Conservation (phyloP, 306 rosid genomes). For the Dryas alaskensis region DNA sequence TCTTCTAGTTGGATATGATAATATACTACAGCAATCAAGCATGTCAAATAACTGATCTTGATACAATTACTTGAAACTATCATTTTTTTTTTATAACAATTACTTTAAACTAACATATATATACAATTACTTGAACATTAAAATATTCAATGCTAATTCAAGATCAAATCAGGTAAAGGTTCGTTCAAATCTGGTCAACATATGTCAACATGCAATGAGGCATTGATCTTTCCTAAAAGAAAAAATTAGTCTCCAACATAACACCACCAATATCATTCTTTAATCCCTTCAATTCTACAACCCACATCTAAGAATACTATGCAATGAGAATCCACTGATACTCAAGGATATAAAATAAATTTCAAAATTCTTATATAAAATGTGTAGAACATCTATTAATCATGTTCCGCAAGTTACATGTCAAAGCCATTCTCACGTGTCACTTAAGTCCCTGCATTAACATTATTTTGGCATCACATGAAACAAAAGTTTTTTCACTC, state of each 20-base stretch:
- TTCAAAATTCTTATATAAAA: background rate
- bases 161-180: no score
- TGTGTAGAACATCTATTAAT: background rate
- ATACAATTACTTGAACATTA: background rate
- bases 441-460: background rate
- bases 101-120: background rate
- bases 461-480: background rate
- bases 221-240: background rate
- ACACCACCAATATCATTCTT: background rate
- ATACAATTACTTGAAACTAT: slow-evolving; percentile 1
- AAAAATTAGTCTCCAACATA: slow-evolving; percentile 6
- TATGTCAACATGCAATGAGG: background rate
- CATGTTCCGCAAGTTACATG: background rate
- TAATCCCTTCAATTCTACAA: background rate
- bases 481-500: slow-evolving; percentile 2
- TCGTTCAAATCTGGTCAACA: background rate
- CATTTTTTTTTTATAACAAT: background rate
- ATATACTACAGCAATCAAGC: background rate
- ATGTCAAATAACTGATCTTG: background rate
- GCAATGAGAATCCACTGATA: background rate
- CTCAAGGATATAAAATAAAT: no score
- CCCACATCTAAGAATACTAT: background rate
- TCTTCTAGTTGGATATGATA: slow-evolving; percentile 1
- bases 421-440: background rate
- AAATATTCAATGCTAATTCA: background rate